Evolutionary conservation across 2,329 filamentous ascomycete genomes (phyloP).

Genomic region (Penicillium sp.): DNA sequence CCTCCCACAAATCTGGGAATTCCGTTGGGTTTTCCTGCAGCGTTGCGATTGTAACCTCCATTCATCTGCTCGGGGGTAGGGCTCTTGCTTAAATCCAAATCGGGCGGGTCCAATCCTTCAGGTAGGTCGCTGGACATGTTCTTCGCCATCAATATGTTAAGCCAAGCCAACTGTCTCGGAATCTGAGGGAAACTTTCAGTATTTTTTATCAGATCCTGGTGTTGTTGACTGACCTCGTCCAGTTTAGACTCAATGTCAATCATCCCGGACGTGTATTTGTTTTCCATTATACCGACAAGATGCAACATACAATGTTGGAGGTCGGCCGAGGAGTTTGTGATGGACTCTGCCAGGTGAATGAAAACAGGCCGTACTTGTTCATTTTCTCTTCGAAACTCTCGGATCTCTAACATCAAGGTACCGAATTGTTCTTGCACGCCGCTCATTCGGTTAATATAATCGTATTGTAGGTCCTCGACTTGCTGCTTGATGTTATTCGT

Average conservation of each 20-base stretch:
- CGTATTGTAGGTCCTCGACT: neutral
- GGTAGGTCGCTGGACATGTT: neutral
- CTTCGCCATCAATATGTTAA: neutral
- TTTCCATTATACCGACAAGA: neutral
- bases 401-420: neutral
- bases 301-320: conserved; percentile 2
- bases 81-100: neutral
- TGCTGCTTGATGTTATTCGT: neutral
- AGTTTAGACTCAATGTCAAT: neutral
- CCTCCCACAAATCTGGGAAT: neutral
- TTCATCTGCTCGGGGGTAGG: neutral
- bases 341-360: neutral
- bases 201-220: neutral
- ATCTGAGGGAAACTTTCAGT: conserved; percentile 1
- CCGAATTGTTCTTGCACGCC: neutral
- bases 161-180: neutral
- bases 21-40: neutral
- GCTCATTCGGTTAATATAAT: neutral
- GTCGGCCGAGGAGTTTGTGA: neutral
- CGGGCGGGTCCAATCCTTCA: neutral
- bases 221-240: neutral
- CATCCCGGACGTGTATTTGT: neutral
- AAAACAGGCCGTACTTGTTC: neutral
- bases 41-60: neutral
- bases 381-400: neutral